Evolutionary conservation across 345 rosid genomes (phyloP), one percentile per base, ranked within the genome.

Genomic region (Erysimum cheiranthoides): DNA sequence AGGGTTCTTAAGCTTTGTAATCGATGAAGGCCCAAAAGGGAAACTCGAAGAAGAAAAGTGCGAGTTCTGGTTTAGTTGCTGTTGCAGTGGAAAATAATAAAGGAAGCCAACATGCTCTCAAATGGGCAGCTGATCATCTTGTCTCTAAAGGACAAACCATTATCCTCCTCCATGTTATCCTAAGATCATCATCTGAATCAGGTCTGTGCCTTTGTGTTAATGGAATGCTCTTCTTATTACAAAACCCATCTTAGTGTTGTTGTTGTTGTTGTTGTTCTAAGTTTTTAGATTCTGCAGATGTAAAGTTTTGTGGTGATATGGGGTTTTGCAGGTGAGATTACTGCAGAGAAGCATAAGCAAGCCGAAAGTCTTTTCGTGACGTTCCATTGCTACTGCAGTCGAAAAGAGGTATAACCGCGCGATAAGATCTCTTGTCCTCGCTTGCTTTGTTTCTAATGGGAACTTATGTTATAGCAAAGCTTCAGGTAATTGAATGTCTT

Each of bases 331-430:
- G 77, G n/a, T 36, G 79, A 71, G 21, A 35, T 54, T 57, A 65
- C 5, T 51, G 53, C 61, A 1, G 82, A 73, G 34, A 83, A 78
- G 71, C 79, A 89, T 54, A 86, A 83, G 81, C 80, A 74, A 40
- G 78, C 86, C 42, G 80, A 76, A 69, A 89, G 86, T 36, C 83
- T 95, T 45, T 90, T 95, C 78, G 83, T 89, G 75, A 80, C 96
- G 38, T 90, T 88, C 81, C 97, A 81, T 66, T 95, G 96, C 84
- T 95, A 86, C 31, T 88, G 98, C 68, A 88, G 93, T 25, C 93
- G 93, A 31, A 95, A 95, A 83, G 96, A 92, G 59, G 97, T 89
- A 78, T 0, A 84, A 54, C 5, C 31, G 13, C 45, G 10, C 32
- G 3, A 52, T 21, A 18, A 43, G 2, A 62, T 31, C 14, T 10